Base-by-base conservation (phyloP, 75 land plant species). In the Ceratopteris richardii region DNA sequence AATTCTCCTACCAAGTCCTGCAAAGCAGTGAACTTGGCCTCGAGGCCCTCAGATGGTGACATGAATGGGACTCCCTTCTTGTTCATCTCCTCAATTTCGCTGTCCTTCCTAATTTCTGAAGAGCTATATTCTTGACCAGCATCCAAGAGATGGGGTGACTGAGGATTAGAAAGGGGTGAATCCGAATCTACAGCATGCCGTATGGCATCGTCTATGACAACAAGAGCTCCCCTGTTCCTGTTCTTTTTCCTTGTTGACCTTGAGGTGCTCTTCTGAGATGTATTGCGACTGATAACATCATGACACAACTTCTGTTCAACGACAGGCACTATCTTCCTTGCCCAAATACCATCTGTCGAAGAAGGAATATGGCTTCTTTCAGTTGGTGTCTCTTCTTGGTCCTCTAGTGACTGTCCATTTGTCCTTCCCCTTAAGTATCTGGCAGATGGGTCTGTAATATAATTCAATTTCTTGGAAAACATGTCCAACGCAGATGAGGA, bases 1-100 rank as follows among this genome's bases (percentile, higher is more conserved):
- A 72, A 54, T 44, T 66, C 63, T 24, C 53, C 65, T 10, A 72
- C 33, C 58, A 72, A 30, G 18, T 43, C 66, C 73, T 70, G 73
- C 12, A 64, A n/a, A 29, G 42, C 31, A 4, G 66, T 44, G 6
- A 62, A 29, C 19, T 62, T 62, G 37, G 51, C 70, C 20, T 67
- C 70, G 27, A 43, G 40, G n/a, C 44, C 63, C 6, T 60, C 56
- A 24, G 54, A 22, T 24, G 22, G 25, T 28, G 14, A 22, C 1
- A 25, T 26, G 3, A 3, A 14, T 3, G 5, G 18, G 24, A 9
- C 24, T 4, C 29, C 29, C 29, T 52, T 22, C 27, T 52, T 2
- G 12, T 52, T 14, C 14, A 18, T 46, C 50, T 5, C 5, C 12
- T 17, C 3, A 25, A 24, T 24, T 23, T 52, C 13, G 1, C 54